Base-by-base conservation (phyloP, 2,329 filamentous ascomycete genomes). In the Bisporella sp. region DNA sequence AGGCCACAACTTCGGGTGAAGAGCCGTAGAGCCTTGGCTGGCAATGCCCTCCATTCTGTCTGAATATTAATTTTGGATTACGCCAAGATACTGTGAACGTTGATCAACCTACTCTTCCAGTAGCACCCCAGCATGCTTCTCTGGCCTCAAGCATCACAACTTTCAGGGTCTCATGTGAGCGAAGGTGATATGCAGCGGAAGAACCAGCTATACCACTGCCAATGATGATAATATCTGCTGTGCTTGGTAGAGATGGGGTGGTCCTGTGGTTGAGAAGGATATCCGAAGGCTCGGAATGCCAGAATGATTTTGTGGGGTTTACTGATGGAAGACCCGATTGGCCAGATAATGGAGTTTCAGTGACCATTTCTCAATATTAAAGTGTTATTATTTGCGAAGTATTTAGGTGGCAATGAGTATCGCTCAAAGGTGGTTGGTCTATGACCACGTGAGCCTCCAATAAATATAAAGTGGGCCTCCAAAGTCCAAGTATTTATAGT, bases 111-210 rank as follows among this genome's bases (percentile, higher is more conserved):
- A 87, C 84, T 62, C 87, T 71, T n/a, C 87, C 87, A 1, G 87
- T 92, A n/a, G 87, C 87, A 13, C 87, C 87, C 79, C 80, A 90
- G 62, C 87, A 91, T 4, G 83, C 85, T 70, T 91, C 87, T 59
- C 87, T 75, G 11, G 87, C 87, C 68, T 92, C 87, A 5, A 92
- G 73, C 71, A 91, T 76, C 5, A 91, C 73, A 6, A 90, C 76
- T n/a, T 69, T 73, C 52, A 75, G 69, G 5, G 54, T 49, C 35
- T 55, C 73, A 70, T 73, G 61, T 69, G 76, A 66, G 53, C 62
- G 54, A 47, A 89, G 71, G 62, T 79, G 81, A 55, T 80, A 75
- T 4, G 85, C 85, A 0, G 82, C 84, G 66, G 85, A 87, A 1
- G 82, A 71, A n/a, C 87, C 87, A 2, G 85, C 86, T 59, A 92